Percentiles rank a stretch among this genome's conserved stretches.
phyloP scores from a whole-genome alignment of 2,329 filamentous ascomycete species.

The Blastomyces parvus region DNA sequence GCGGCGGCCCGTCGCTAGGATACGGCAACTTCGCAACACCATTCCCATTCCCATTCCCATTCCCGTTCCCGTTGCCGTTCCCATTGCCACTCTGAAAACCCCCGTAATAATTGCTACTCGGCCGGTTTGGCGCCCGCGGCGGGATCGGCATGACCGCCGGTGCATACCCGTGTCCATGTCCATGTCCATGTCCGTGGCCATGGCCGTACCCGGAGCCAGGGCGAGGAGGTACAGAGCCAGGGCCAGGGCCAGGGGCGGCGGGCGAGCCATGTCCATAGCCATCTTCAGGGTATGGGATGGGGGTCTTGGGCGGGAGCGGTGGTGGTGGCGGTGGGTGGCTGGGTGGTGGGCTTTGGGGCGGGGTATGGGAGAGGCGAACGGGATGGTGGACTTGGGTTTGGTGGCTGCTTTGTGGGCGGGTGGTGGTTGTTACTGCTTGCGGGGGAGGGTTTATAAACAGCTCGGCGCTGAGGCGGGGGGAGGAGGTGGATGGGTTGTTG shows the following conservation, averaged over 20 bases:
- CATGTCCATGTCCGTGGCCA: not conserved
- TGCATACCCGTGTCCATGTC: slow-evolving; percentile 22
- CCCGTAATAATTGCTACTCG: slow-evolving; percentile 8
- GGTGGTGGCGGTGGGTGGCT: slow-evolving; percentile 44
- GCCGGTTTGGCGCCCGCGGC: slow-evolving; percentile 25
- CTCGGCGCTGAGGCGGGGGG: slow-evolving; percentile 32
- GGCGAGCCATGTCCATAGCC: slow-evolving; percentile 9
- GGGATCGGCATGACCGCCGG: slow-evolving; percentile 32
- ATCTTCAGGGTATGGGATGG: slow-evolving; percentile 43
- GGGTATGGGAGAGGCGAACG: not conserved
- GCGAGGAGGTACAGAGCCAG: not conserved
- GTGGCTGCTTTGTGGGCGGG: slow-evolving; percentile 20
- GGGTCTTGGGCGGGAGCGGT: slow-evolving; percentile 65
- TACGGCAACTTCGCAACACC: slow-evolving; percentile 54
- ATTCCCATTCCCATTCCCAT: slow-evolving; percentile 20
- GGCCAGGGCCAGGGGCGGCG: not conserved
- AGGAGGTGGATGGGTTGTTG: slow-evolving; percentile 9
- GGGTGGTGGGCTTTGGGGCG: slow-evolving; percentile 28
- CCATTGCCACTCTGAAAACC: slow-evolving; percentile 5
- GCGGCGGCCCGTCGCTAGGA: slow-evolving; percentile 72
- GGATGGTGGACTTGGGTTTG: slow-evolving; percentile 18
- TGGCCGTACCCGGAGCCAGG: not conserved
- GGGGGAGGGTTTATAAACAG: slow-evolving; percentile 17
- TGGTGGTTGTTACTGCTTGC: slow-evolving; percentile 5
- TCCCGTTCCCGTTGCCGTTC: slow-evolving; percentile 7